Evolutionary conservation across 306 rosid species (phyloP).

Genomic region (Sesbania bispinosa): DNA sequence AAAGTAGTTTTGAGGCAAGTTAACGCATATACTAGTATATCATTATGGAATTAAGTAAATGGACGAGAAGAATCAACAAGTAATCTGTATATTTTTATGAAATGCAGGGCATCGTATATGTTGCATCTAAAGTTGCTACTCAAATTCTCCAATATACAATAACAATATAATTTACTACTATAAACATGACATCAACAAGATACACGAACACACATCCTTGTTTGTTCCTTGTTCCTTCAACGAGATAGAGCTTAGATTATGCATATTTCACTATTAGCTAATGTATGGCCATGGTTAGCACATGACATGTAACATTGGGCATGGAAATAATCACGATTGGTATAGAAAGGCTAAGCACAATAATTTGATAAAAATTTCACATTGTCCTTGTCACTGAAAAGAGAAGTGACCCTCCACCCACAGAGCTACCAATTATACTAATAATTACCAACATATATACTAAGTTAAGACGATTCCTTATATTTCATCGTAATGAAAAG

Average conservation of each 20-base stretch:
- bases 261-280: background rate
- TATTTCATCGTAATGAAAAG: background rate
- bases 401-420: background rate
- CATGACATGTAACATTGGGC: too few species aligned
- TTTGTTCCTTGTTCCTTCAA: conserved; percentile 17
- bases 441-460: background rate
- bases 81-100: background rate
- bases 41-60: background rate
- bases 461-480: background rate
- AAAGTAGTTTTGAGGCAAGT: background rate
- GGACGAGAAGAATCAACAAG: background rate
- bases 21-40: background rate
- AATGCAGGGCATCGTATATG: background rate
- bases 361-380: too few species aligned
- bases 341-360: background rate
- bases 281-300: background rate
- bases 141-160: background rate
- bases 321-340: background rate
- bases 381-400: background rate
- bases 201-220: background rate
- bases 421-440: background rate
- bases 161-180: background rate
- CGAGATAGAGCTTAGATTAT: background rate
- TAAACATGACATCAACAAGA: background rate
- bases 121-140: background rate